A percentile compares a stretch with the other conserved stretches of the same genome.
These are phyloP conservation scores for Lactarius pseudohatsudake DNA, from an alignment of 768 basidiomycete species.

Conservation along the genomic window DNA sequence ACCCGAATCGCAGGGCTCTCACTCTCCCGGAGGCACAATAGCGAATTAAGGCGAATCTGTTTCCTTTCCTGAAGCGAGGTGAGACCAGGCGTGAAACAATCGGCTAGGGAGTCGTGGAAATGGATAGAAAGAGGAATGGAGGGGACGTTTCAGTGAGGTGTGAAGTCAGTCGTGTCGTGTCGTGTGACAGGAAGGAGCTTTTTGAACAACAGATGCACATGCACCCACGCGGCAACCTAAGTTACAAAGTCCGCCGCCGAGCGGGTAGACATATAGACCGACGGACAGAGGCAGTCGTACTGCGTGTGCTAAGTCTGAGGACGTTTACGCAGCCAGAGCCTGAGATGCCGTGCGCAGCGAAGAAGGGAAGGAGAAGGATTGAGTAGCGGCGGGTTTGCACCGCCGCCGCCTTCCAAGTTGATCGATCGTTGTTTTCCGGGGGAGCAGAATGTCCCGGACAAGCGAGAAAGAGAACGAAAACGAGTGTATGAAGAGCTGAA, in stretches of 20 bases:
- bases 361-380: neutral
- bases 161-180: neutral
- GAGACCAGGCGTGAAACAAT: neutral
- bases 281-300: neutral
- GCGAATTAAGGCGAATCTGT: neutral
- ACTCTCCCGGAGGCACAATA: neutral
- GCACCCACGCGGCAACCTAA: neutral
- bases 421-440: neutral
- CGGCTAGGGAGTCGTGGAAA: neutral
- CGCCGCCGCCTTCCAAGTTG: neutral
- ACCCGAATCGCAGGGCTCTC: neutral
- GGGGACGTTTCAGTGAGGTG: neutral
- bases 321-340: neutral
- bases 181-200: neutral
- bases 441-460: neutral
- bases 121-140: neutral
- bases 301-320: too few species aligned
- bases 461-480: neutral
- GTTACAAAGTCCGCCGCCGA: neutral
- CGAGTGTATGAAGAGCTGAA: neutral
- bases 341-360: neutral
- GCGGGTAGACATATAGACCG: neutral
- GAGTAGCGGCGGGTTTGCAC: neutral
- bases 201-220: neutral
- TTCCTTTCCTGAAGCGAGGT: neutral